Evolutionary conservation across 352 stramenopile genomes (phyloP).

Genomic region (Globisporangium splendens): DNA sequence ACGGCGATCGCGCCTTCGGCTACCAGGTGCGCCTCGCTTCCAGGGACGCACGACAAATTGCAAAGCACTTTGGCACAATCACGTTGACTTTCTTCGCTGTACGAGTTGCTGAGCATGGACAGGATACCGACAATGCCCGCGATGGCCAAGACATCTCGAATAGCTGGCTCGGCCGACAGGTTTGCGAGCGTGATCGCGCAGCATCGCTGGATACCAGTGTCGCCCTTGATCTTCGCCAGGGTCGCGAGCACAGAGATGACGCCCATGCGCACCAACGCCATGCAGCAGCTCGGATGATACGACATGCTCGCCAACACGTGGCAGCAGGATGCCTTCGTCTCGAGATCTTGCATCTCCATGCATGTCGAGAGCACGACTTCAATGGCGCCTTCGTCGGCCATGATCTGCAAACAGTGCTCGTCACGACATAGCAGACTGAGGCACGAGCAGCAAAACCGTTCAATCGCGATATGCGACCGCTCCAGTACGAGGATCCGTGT

Average conservation of each 20-base stretch:
- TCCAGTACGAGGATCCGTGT: constrained; percentile 47
- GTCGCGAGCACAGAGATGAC: constrained; percentile 56
- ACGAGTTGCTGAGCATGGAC: constrained; percentile 66
- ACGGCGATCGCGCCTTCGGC: constrained; percentile 54
- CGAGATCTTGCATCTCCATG: constrained; percentile 49
- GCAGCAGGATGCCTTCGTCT: constrained; percentile 72
- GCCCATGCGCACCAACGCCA: constrained; percentile 42
- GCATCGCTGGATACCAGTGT: constrained; percentile 49
- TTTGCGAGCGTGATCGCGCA: constrained; percentile 72
- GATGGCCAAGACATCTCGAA: constrained; percentile 43
- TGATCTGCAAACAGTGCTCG: constrained; percentile 53
- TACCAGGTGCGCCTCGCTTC: constrained; percentile 46
- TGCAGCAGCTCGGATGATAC: constrained; percentile 58
- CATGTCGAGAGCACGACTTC: constrained; percentile 59
- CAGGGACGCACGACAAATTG: constrained; percentile 60
- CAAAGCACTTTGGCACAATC: constrained; percentile 72
- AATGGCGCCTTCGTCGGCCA: constrained; percentile 45
- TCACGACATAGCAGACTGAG: constrained; percentile 71
- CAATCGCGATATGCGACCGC: constrained; percentile 48
- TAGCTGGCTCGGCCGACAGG: constrained; percentile 45
- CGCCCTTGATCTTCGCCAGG: constrained; percentile 48
- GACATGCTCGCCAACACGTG: constrained; percentile 75
- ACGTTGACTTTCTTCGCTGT: constrained; percentile 77
- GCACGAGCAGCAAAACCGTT: constrained; percentile 68
- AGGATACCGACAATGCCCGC: constrained; percentile 52